Evolutionary conservation across 495 filamentous ascomycete genomes (phyloP).

Genomic region (Xylaria sp.): DNA sequence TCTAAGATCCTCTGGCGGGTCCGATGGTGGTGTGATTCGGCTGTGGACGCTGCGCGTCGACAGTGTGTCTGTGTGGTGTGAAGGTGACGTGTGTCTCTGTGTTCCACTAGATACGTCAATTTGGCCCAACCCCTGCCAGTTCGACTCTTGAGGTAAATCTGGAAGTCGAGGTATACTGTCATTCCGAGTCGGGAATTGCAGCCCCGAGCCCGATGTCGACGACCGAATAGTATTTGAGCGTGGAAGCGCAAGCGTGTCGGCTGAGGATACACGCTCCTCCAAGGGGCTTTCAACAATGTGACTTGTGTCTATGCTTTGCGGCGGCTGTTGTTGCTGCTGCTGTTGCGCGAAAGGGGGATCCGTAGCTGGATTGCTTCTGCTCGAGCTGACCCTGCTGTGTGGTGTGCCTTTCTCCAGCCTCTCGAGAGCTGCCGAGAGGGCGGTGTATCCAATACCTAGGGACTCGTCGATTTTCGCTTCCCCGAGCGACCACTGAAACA

Average conservation of each 20-base stretch:
- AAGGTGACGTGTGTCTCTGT: slow-evolving; percentile 11
- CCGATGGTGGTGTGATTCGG: slow-evolving; percentile 22
- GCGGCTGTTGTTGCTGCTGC: too few species aligned
- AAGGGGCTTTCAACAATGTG: slow-evolving; percentile 18
- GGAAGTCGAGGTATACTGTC: slow-evolving; percentile 17
- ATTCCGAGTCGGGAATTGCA: slow-evolving; percentile 8
- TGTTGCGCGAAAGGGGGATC: neutral
- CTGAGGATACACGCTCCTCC: slow-evolving; percentile 7
- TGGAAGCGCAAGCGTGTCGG: neutral
- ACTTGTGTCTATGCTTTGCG: neutral
- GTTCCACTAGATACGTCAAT: neutral
- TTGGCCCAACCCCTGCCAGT: slow-evolving; percentile 13
- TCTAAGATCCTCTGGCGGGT: slow-evolving; percentile 22
- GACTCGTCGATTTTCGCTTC: slow-evolving; percentile 49
- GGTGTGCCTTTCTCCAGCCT: slow-evolving; percentile 28
- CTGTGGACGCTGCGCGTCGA: slow-evolving; percentile 26
- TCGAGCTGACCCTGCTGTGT: neutral
- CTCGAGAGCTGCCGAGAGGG: slow-evolving; percentile 54
- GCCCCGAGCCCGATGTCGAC: neutral
- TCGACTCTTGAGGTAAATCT: slow-evolving; percentile 9
- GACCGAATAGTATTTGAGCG: slow-evolving; percentile 16
- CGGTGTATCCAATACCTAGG: slow-evolving; percentile 56
- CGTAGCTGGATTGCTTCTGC: neutral
- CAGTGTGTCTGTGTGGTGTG: slow-evolving; percentile 21
- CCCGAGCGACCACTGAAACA: slow-evolving; percentile 55